phyloP scores from a whole-genome alignment of 2,329 filamentous ascomycete genomes.

The Huntiella moniliformis region DNA sequence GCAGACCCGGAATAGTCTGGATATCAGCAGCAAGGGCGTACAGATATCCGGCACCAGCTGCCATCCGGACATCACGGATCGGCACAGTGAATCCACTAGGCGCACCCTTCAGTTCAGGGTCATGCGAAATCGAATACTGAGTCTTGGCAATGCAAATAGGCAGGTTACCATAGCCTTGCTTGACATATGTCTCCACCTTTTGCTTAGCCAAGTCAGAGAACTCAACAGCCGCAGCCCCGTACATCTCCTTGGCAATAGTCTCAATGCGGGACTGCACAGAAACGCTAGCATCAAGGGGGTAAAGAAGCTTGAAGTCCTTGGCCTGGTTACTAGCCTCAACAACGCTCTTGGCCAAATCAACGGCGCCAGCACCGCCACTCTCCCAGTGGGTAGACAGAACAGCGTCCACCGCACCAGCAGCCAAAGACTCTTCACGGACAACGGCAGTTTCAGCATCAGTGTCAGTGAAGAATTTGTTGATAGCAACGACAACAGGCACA shows the following conservation, averaged over 20 bases:
- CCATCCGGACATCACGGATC: slow-evolving; percentile 83
- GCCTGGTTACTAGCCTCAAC: slow-evolving; percentile 66
- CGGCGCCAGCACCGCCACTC: slow-evolving; percentile 74
- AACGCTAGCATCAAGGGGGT: slow-evolving; percentile 45
- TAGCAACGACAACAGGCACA: slow-evolving; percentile 84
- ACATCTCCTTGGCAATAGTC: slow-evolving; percentile 80
- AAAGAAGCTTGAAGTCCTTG: slow-evolving; percentile 76
- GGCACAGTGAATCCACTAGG: slow-evolving; percentile 88
- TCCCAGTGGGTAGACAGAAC: slow-evolving; percentile 95
- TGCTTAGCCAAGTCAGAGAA: slow-evolving; percentile 88
- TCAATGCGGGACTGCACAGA: slow-evolving; percentile 79
- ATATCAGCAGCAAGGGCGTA: slow-evolving; percentile 92
- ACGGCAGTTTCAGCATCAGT: slow-evolving; percentile 81
- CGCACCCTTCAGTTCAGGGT: slow-evolving; percentile 83
- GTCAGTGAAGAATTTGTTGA: slow-evolving; percentile 92
- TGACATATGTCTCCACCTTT: slow-evolving; percentile 89
- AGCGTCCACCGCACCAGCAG: slow-evolving; percentile 83
- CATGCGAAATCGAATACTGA: slow-evolving; percentile 89
- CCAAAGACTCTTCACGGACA: slow-evolving; percentile 75
- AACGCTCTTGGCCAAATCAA: slow-evolving; percentile 75
- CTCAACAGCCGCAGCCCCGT: slow-evolving; percentile 74
- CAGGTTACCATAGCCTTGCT: slow-evolving; percentile 78
- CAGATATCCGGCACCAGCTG: slow-evolving; percentile 83
- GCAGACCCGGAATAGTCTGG: slow-evolving; percentile 90
- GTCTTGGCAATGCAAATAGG: slow-evolving; percentile 98